A percentile compares a stretch with the other conserved stretches of the same genome.
Conservation (phyloP, 805 yeast species). For the Hanseniaspora hatyaiensis region DNA sequence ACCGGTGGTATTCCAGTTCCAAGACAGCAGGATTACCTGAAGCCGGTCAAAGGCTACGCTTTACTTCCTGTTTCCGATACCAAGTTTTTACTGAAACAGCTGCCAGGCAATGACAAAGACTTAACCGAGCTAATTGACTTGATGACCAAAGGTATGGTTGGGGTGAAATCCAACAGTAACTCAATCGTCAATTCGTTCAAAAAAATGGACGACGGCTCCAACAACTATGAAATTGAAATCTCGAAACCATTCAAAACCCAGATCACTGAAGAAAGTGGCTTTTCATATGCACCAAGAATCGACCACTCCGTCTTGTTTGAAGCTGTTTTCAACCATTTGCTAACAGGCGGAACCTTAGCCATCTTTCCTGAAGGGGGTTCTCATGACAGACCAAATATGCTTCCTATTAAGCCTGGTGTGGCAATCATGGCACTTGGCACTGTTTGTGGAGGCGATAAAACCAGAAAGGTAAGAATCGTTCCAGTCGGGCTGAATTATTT, state of each 20-base stretch:
- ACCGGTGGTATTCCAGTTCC: conserved; percentile 82
- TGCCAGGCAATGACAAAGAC: not conserved
- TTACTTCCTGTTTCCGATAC: conserved; percentile 35
- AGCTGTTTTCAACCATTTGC: conserved; percentile 71
- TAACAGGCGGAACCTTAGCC: conserved; percentile 73
- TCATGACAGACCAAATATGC: conserved; percentile 81
- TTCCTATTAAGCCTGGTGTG: conserved; percentile 93
- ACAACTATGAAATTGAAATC: conserved; percentile 26
- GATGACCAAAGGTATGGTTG: conserved; percentile 52
- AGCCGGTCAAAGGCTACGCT: conserved; percentile 55
- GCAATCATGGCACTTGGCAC: conserved; percentile 98
- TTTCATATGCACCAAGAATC: conserved; percentile 66
- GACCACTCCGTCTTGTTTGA: conserved; percentile 79
- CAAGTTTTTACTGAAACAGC: not conserved
- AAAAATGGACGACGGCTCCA: conserved; percentile 37
- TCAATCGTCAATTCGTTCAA: conserved; percentile 56
- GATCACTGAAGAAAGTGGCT: conserved; percentile 50
- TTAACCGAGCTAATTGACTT: conserved; percentile 32
- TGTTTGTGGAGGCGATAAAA: conserved; percentile 55
- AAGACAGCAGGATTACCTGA: conserved; percentile 80
- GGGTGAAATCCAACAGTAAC: conserved; percentile 63
- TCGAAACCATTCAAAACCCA: conserved; percentile 59
- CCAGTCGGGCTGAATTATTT: conserved; percentile 98
- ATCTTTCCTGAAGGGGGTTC: conserved; percentile 98
- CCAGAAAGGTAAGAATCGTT: conserved; percentile 69